phyloP scores from a whole-genome alignment of 2,329 filamentous ascomycete species.

The Cercospora zeae-maydis region DNA sequence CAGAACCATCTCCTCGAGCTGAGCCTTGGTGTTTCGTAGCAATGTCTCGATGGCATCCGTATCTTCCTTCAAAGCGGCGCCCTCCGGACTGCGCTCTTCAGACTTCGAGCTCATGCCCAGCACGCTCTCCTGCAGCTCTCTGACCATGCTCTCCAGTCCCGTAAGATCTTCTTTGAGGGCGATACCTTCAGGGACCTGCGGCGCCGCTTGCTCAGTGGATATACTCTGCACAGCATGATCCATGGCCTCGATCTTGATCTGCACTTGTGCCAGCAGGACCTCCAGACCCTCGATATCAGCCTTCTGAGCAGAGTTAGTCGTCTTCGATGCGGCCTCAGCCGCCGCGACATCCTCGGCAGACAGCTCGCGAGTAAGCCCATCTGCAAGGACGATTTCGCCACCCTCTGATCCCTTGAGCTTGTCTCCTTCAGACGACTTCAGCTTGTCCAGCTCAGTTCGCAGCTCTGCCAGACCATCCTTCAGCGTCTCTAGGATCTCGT shows the following conservation, averaged over 20 bases:
- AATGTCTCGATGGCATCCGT: conserved; percentile 88
- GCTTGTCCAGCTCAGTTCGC: conserved; percentile 70
- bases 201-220: conserved; percentile 40
- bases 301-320: conserved; percentile 36
- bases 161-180: conserved; percentile 54
- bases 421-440: conserved; percentile 38
- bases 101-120: conserved; percentile 48
- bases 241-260: conserved; percentile 78
- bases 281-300: conserved; percentile 85
- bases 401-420: conserved; percentile 40
- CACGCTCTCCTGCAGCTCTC: conserved; percentile 60
- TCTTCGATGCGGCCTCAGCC: conserved; percentile 18
- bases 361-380: conserved; percentile 40
- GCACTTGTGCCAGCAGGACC: conserved; percentile 73
- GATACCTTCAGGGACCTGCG: conserved; percentile 34
- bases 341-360: conserved; percentile 41
- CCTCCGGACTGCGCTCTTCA: conserved; percentile 39
- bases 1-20: conserved; percentile 72
- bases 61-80: conserved; percentile 71
- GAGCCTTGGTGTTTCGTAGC: conserved; percentile 81
- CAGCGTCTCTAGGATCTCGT: conserved; percentile 84
- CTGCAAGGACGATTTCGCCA: conserved; percentile 56
- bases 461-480: conserved; percentile 76
- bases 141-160: conserved; percentile 44
- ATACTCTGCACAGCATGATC: conserved; percentile 53